Conservation (phyloP, 768 basidiomycete genomes). For the Pholiota microspora region DNA sequence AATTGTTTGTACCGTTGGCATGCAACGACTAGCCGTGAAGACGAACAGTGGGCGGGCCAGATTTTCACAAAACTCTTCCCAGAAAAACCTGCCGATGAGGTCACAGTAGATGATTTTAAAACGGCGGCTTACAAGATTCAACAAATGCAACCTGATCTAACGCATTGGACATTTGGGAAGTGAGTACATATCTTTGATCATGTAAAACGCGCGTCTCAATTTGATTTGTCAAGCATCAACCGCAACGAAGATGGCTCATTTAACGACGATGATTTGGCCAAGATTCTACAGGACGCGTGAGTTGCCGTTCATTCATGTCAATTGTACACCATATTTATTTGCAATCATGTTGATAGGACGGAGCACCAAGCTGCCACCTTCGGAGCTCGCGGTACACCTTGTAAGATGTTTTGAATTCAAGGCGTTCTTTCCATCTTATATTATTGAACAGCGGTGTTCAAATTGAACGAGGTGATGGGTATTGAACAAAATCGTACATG, state of each 20-base stretch:
- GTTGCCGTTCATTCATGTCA: constrained; percentile 24
- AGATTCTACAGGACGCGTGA: constrained; percentile 64
- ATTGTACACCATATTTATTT: background rate
- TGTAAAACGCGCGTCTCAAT: background rate
- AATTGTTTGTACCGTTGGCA: constrained; percentile 87
- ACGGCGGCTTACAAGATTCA: constrained; percentile 37
- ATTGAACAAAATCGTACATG: constrained; percentile 74
- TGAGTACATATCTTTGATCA: constrained; percentile 24
- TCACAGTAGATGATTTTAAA: constrained; percentile 51
- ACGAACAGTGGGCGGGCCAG: constrained; percentile 65
- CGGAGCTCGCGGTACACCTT: constrained; percentile 73
- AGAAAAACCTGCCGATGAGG: constrained; percentile 45
- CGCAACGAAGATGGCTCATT: constrained; percentile 63
- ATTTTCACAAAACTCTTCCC: constrained; percentile 55
- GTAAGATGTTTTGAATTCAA: constrained; percentile 25
- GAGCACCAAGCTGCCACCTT: constrained; percentile 72
- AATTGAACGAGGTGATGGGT: constrained; percentile 80
- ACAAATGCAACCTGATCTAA: constrained; percentile 40
- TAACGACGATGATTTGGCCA: constrained; percentile 69
- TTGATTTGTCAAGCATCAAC: constrained; percentile 41
- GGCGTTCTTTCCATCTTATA: too few relatives aligned
- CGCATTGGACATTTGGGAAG: constrained; percentile 69
- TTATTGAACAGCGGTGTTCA: constrained; percentile 61
- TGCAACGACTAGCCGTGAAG: constrained; percentile 69
- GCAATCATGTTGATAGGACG: constrained; percentile 40